Evolutionary conservation across 352 stramenopile species (phyloP), one percentile per base, ranked within the genome.

Genomic region (Phytopythium delawarense): DNA sequence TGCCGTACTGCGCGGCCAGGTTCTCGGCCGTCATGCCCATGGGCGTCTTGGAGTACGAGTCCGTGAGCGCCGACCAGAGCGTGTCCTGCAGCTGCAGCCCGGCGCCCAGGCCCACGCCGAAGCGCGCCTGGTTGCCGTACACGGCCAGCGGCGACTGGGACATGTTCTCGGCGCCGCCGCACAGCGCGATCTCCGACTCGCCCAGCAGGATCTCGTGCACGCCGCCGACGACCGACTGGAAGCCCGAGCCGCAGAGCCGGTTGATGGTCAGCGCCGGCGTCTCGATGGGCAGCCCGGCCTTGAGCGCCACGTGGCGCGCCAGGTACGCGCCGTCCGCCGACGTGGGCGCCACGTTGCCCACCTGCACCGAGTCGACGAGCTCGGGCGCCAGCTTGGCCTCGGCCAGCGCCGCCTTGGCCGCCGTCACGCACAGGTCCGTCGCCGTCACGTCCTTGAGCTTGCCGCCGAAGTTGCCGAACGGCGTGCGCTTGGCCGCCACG

Each of bases 21-120:
- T 99, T 99, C 68, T 99, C 97, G 34, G 96, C 96, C 54, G 97
- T 99, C 64, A 99, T 92, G 50, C 96, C 97, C 97, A 99, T 99
- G 1, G 97, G 95, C 60, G 91, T 96, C 61, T 96, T 91, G 44
- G 83, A 83, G 77, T 98, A 90, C 59, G 87, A 91, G 80, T 99
- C 97, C 13, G 96, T 99, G 7, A 99, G 78, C 42, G 94, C 96
- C 64, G 97, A 93, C 97, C 97, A 99, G 28, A 99, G 79, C 55
- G 87, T 91, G 78, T 99, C 97, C 65, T 97, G 81, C 65, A 99
- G 78, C 63, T 97, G 89, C 21, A 98, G 66, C 16, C 96, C 96
- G 4, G 81, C 84, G 21, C 96, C 96, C 11, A 99, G 79, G 7
- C 79, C 75, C 18, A 98, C 89, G 44, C 96, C 96, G 77, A 97